phyloP scores from a whole-genome alignment of 2,329 filamentous ascomycete genomes.

The Trichoderma gracile region DNA sequence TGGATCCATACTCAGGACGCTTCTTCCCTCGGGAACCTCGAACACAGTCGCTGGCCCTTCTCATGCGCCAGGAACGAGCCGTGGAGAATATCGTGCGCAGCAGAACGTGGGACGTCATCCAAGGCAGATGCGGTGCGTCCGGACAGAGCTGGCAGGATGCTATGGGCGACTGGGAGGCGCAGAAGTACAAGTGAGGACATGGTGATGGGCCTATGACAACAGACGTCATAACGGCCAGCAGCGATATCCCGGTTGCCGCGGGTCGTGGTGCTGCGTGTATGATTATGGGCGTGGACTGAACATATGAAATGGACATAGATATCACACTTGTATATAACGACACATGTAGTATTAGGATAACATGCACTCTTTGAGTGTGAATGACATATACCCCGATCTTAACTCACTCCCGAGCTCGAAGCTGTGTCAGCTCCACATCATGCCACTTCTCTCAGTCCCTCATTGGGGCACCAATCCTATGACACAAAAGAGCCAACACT shows the following conservation, averaged over 20 bases:
- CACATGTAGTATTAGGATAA: neutral
- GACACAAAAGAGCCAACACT: neutral
- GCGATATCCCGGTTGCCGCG: too few relatives aligned
- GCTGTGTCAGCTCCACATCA: neutral
- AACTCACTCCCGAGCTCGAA: neutral
- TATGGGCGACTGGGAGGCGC: conserved; percentile 60
- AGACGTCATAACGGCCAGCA: neutral
- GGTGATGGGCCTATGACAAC: neutral
- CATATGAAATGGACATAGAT: conserved; percentile 5
- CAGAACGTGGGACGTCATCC: conserved; percentile 78
- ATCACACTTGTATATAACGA: conserved; percentile 6
- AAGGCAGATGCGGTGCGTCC: conserved; percentile 68
- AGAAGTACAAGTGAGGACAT: conserved; percentile 22
- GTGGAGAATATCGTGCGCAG: conserved; percentile 78
- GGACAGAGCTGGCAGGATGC: conserved; percentile 63
- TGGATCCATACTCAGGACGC: conserved; percentile 87
- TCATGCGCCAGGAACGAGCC: conserved; percentile 72
- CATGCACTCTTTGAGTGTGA: neutral
- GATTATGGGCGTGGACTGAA: neutral
- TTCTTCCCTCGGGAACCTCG: conserved; percentile 79
- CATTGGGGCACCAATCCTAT: neutral
- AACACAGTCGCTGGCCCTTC: conserved; percentile 73
- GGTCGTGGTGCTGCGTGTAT: neutral
- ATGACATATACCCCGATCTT: neutral
- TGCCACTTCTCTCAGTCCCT: neutral